Evolutionary conservation across 768 basidiomycete genomes (phyloP).

Genomic region (Nidularia sp.): DNA sequence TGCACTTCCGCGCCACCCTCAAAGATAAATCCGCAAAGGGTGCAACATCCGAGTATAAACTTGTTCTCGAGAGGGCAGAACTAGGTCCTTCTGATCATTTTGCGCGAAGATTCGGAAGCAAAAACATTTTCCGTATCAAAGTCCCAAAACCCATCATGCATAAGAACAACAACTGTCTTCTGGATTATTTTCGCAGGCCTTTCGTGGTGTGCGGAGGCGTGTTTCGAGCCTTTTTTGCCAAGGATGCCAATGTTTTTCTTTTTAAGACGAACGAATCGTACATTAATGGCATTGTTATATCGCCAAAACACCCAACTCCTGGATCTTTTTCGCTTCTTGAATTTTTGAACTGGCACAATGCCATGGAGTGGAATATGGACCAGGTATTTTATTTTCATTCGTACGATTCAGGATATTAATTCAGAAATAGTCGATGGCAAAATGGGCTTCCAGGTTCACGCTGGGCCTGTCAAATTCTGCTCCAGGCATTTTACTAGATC

Average conservation of each 20-base stretch:
- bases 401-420: background rate
- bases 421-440: conserved; percentile 46
- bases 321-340: conserved; percentile 32
- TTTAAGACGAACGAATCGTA: conserved; percentile 46
- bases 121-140: conserved; percentile 48
- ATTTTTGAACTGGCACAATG: conserved; percentile 56
- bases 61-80: conserved; percentile 44
- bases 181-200: conserved; percentile 41
- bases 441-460: conserved; percentile 61
- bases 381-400: conserved; percentile 38
- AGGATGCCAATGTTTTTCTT: conserved; percentile 54
- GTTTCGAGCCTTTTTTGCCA: conserved; percentile 58
- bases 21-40: conserved; percentile 17
- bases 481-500: conserved; percentile 42
- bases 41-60: conserved; percentile 18
- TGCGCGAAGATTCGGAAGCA: conserved; percentile 60
- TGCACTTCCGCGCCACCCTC: conserved; percentile 45
- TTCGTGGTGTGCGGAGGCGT: conserved; percentile 51
- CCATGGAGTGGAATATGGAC: conserved; percentile 33
- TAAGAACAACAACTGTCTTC: conserved; percentile 21
- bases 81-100: conserved; percentile 56
- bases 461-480: conserved; percentile 63
- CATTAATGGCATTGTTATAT: background rate
- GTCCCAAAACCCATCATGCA: conserved; percentile 29
- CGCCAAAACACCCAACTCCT: background rate